A percentile compares a stretch with the other conserved stretches of the same genome.
phyloP scores from a whole-genome alignment of 140 eudicot genomes.

The Flaveria floridana region DNA sequence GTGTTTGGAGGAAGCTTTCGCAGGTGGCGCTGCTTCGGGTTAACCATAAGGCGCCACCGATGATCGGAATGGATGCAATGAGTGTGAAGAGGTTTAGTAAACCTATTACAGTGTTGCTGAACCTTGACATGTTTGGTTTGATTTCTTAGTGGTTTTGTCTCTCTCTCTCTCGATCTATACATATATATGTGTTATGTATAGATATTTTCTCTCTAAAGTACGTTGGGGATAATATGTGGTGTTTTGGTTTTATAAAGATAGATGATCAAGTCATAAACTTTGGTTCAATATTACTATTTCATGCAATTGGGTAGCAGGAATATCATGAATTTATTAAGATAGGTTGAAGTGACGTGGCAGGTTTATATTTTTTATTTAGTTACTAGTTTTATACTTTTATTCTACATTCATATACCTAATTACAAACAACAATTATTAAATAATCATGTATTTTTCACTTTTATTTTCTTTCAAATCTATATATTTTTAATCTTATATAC shows the following conservation, averaged over 20 bases:
- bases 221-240: slow-evolving; percentile 10
- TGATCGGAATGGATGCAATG: slow-evolving; percentile 78
- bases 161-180: slow-evolving; percentile 5
- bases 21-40: slow-evolving; percentile 72
- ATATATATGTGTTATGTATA: not conserved
- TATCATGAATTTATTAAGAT: slow-evolving; percentile 17
- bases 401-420: too few species aligned
- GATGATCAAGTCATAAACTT: slow-evolving; percentile 16
- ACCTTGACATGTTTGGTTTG: slow-evolving; percentile 51
- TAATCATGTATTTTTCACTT: too few species aligned
- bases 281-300: slow-evolving; percentile 28
- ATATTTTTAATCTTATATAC: too few species aligned
- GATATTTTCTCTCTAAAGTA: not conserved
- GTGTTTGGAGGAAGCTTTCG: slow-evolving; percentile 79
- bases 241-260: slow-evolving; percentile 25
- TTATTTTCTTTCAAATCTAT: too few species aligned
- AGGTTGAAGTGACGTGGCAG: slow-evolving; percentile 12
- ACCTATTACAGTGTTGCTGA: slow-evolving; percentile 84
- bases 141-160: not conserved
- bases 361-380: not conserved
- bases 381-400: too few species aligned
- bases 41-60: slow-evolving; percentile 83
- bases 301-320: slow-evolving; percentile 32
- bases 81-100: slow-evolving; percentile 77
- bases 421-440: too few species aligned